Base-by-base conservation (phyloP, 352 stramenopile species). In the Phytophthora pseudosyringae region DNA sequence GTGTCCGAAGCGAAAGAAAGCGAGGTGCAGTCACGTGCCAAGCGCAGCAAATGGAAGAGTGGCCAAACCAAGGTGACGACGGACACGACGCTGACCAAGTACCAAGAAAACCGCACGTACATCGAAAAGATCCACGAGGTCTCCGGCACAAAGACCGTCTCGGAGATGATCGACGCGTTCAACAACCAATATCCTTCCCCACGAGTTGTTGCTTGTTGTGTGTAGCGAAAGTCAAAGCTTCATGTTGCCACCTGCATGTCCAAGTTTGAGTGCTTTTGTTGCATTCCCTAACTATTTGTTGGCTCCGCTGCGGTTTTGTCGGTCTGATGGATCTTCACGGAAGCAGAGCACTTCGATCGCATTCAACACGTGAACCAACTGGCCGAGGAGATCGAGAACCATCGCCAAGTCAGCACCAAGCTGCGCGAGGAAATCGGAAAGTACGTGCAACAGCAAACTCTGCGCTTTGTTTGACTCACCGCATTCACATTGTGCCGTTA, bases 81-180 rank as follows among this genome's bases (percentile, higher is more conserved):
- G 2, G 83, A 94, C 26, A 57, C 71, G 7, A 67, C 87, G 60
- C 59, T 94, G 18, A 90, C 81, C 12, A 91, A 89, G 50, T 92
- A 92, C 53, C 82, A 93, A 45, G 83, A 93, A 43, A 94, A 93
- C 35, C 82, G 84, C 26, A 88, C 75, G 21, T 86, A 85, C 40
- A 91, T 94, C 44, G 82, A 94, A 59, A 90, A 89, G 45, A 93
- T 94, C 43, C 82, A 93, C 50, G 82, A 92, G 54, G 81, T 92
- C 15, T 89, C 84, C 0, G 86, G 86, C 11, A 94, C 78, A 1
- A 87, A 78, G 60, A 93, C 83, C 2, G 82, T 93, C 5, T 88
- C 83, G 1, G 86, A 92, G 51, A 85, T 94, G 75, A 94, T 94
- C 63, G 82, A 94, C 11, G 83, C 81, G 1, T 94, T 94, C 67